These are phyloP conservation scores for Parachaetomium inaequale DNA, from an alignment of 495 filamentous ascomycete genomes.

Conservation along the genomic window DNA sequence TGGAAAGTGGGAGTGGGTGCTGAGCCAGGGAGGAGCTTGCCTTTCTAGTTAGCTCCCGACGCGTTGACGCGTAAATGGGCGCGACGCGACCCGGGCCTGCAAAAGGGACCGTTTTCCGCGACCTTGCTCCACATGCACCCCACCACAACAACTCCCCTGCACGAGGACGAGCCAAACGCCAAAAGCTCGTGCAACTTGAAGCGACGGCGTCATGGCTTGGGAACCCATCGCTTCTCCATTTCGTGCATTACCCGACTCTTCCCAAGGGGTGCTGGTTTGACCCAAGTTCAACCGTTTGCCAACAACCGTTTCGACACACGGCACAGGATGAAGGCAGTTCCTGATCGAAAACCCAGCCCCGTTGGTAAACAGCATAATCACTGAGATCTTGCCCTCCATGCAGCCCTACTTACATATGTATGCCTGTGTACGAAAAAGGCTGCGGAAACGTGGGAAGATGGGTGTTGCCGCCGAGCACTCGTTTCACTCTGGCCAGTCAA, in stretches of 20 bases:
- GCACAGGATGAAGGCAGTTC: too few species aligned
- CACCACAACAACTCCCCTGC: neutral
- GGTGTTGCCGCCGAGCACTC: too few species aligned
- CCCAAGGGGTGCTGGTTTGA: too few species aligned
- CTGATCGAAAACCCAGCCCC: too few species aligned
- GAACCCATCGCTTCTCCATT: neutral
- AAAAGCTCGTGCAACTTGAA: neutral
- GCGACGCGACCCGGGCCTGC: constrained; percentile 9
- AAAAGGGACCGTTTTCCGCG: neutral
- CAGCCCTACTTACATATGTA: too few species aligned
- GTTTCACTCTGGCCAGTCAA: too few species aligned
- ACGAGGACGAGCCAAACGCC: neutral
- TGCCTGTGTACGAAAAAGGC: too few species aligned
- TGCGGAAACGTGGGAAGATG: too few species aligned
- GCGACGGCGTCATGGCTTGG: neutral
- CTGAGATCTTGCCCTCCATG: too few species aligned
- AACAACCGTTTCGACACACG: too few species aligned
- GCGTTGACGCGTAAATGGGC: constrained; percentile 19
- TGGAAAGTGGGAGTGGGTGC: constrained; percentile 6
- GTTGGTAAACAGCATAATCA: too few species aligned
- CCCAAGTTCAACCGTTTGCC: too few species aligned
- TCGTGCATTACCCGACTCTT: neutral
- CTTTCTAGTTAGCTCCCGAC: neutral
- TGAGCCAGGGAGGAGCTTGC: neutral
- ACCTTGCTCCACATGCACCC: neutral